Evolutionary conservation across 176 grass and related monocot species (phyloP), one percentile per base, ranked within the genome.

Genomic region (Cenchrus fungigraminus): DNA sequence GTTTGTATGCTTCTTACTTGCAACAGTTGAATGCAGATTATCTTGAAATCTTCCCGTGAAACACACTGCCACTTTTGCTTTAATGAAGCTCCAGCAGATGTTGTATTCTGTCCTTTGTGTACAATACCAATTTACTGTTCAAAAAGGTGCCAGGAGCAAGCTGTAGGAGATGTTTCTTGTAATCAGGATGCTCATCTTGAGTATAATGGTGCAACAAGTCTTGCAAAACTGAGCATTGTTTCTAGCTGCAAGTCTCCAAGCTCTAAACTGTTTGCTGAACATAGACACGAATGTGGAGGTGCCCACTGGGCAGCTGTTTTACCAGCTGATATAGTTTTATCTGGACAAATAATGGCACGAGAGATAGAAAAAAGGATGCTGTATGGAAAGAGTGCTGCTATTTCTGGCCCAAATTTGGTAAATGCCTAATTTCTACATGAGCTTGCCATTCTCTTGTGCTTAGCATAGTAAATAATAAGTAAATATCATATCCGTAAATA

Each of bases 271-370:
- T 67, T 87, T 91, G 76, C 87, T 51, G 93, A 98, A 85, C 96
- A 98, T 83, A 91, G 75, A 34, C 93, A 98, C 71, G 96, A 98
- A 92, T 98, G 96, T 89, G 96, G 93, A 85, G 96, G 96, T 80
- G 69, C 71, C 53, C 86, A 94, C 69, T 98, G 93, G 96, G 86
- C 96, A 79, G 80, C 91, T 95, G 91, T 95, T 92, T 95, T 98
- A 68, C 96, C 93, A 46, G 68, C 77, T 82, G 89, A 98, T 86
- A 76, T 98, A 78, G 88, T 98, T 91, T 95, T 98, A 87, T 87
- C 96, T 86, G 96, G 89, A 74, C 87, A 93, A 82, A 17, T 98
- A 74, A 87, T 94, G 71, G 85, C 88, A 74, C 74, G 34, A 49
- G 68, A 82, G 74, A 92, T 90, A 58, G 91, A 88, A 59, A 92